These are phyloP conservation scores for Pseudevernia furfuracea DNA, from an alignment of 495 filamentous ascomycete genomes.

Conservation along the genomic window DNA sequence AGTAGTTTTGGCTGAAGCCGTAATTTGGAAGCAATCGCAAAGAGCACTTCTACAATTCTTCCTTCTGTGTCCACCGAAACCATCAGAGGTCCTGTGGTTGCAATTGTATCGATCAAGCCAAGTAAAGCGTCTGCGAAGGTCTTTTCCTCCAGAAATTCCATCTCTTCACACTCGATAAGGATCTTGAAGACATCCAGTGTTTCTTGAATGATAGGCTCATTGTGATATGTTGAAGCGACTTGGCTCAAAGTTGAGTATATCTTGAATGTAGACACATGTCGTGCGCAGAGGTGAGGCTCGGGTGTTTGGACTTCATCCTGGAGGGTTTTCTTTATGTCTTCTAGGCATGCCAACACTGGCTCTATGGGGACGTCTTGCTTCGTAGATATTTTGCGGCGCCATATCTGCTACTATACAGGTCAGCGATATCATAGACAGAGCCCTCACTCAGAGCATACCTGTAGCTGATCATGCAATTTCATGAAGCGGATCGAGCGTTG, in stretches of 20 bases:
- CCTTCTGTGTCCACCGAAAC: constrained; percentile 65
- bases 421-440: neutral
- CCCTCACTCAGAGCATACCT: constrained; percentile 44
- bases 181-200: constrained; percentile 80
- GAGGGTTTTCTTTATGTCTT: constrained; percentile 68
- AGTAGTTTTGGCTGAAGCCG: constrained; percentile 77
- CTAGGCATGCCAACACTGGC: constrained; percentile 48
- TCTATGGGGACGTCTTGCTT: constrained; percentile 44
- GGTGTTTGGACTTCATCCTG: constrained; percentile 83
- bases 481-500: constrained; percentile 86
- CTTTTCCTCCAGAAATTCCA: constrained; percentile 79
- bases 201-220: constrained; percentile 71
- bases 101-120: constrained; percentile 59
- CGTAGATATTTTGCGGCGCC: constrained; percentile 54
- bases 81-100: constrained; percentile 52
- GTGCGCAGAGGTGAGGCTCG: constrained; percentile 79
- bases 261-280: constrained; percentile 73
- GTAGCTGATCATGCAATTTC: constrained; percentile 72
- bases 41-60: constrained; percentile 81
- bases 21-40: constrained; percentile 92
- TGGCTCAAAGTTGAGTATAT: constrained; percentile 81
- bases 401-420: constrained; percentile 57
- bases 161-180: constrained; percentile 90
- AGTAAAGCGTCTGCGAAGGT: constrained; percentile 79
- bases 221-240: constrained; percentile 69